Conservation (phyloP, 2,329 filamentous ascomycete species). For the Cadophora sp. region DNA sequence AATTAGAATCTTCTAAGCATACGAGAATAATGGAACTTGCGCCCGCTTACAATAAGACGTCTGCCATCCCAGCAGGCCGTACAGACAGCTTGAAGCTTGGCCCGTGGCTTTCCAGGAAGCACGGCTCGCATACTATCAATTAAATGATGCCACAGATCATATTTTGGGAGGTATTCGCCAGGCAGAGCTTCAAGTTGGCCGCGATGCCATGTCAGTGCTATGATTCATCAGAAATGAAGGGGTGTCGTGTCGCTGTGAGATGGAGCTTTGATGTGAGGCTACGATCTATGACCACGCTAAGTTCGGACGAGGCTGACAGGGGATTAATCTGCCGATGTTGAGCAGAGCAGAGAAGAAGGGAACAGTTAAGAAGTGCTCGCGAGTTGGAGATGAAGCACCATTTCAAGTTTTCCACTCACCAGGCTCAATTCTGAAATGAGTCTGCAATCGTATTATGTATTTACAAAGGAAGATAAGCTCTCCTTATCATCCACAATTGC, state of each 20-base stretch:
- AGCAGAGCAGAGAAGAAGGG: background rate
- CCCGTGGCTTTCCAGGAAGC: slow-evolving; percentile 79
- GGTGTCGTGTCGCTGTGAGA: background rate
- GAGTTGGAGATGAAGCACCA: background rate
- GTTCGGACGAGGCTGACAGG: slow-evolving; percentile 16
- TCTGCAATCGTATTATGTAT: background rate
- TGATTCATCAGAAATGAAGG: background rate
- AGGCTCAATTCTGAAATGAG: background rate
- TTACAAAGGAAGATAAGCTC: slow-evolving; percentile 5
- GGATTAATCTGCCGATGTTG: background rate
- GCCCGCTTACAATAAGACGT: slow-evolving; percentile 70
- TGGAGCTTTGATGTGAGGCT: slow-evolving; percentile 16
- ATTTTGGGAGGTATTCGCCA: background rate
- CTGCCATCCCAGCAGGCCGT: slow-evolving; percentile 75
- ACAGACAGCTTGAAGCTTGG: slow-evolving; percentile 78
- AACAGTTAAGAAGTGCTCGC: background rate
- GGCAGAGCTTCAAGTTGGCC: background rate
- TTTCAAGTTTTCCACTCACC: background rate
- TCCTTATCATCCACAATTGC: slow-evolving; percentile 25
- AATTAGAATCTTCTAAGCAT: slow-evolving; percentile 17
- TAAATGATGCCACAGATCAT: slow-evolving; percentile 32
- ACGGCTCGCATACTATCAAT: slow-evolving; percentile 73
- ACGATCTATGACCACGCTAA: slow-evolving; percentile 13
- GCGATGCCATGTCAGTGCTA: background rate
- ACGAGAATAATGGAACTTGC: background rate